Evolutionary conservation across 306 rosid species (phyloP).

Genomic region (Cyclanthera cordifolia): DNA sequence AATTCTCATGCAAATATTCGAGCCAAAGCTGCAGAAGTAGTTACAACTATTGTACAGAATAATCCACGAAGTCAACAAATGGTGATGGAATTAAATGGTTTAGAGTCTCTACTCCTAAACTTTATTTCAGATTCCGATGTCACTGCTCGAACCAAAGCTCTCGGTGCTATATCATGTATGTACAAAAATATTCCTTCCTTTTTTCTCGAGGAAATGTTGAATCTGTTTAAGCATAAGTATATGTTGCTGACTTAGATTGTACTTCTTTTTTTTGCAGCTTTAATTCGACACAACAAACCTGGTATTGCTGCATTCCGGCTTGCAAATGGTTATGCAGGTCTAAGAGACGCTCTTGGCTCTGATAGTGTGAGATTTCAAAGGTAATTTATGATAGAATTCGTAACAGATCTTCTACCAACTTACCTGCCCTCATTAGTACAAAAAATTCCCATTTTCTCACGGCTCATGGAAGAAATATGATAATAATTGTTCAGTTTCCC

Average conservation of each 20-base stretch:
- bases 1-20: slow-evolving; percentile 76
- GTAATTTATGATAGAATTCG: slow-evolving; percentile 22
- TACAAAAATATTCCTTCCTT: background rate
- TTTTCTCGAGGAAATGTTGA: too few species aligned
- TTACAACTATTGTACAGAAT: slow-evolving; percentile 85
- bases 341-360: slow-evolving; percentile 61
- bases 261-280: slow-evolving; percentile 29
- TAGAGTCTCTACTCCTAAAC: slow-evolving; percentile 61
- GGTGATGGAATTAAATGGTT: slow-evolving; percentile 90
- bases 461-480: background rate
- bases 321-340: slow-evolving; percentile 79
- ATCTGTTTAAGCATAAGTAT: background rate
- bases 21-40: slow-evolving; percentile 92
- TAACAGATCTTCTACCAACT: too few species aligned
- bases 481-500: background rate
- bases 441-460: background rate
- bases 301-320: slow-evolving; percentile 72
- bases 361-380: slow-evolving; percentile 87
- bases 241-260: background rate
- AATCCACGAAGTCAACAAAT: slow-evolving; percentile 75
- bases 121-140: slow-evolving; percentile 73
- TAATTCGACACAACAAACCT: slow-evolving; percentile 71
- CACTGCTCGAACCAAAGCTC: slow-evolving; percentile 59
- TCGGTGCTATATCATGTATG: slow-evolving; percentile 90
- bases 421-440: too few species aligned